A percentile compares a stretch with the other conserved stretches of the same genome.
Evolutionary conservation across 1,284 basidiomycete genomes (phyloP).

Genomic region (Austroboletus sp.): DNA sequence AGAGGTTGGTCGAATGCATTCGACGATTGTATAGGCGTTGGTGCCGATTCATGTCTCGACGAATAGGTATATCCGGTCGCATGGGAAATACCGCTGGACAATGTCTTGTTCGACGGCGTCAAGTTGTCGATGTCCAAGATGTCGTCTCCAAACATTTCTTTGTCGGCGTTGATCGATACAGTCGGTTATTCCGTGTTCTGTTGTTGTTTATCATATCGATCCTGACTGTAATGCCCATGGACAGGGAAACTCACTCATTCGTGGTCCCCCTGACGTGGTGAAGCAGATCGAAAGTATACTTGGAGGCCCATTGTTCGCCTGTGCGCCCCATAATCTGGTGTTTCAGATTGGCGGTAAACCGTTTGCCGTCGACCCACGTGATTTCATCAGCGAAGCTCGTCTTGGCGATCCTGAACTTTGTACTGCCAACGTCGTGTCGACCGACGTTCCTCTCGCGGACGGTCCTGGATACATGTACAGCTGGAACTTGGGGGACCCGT

Average conservation of each 20-base stretch:
- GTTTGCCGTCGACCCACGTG: slow-evolving; percentile 62
- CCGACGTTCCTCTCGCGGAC: slow-evolving; percentile 45
- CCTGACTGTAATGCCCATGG: background rate
- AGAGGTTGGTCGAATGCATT: slow-evolving; percentile 37
- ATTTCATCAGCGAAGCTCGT: slow-evolving; percentile 44
- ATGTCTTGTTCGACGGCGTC: slow-evolving; percentile 34
- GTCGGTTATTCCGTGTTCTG: slow-evolving; percentile 10
- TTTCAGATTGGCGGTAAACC: slow-evolving; percentile 58
- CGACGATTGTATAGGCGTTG: background rate
- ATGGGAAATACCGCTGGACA: slow-evolving; percentile 35
- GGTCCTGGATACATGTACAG: slow-evolving; percentile 43
- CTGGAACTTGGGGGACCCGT: slow-evolving; percentile 52
- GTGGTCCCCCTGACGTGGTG: slow-evolving; percentile 49
- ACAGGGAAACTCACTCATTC: slow-evolving; percentile 51
- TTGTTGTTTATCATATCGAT: background rate
- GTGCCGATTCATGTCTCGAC: slow-evolving; percentile 8
- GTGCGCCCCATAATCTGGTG: slow-evolving; percentile 43
- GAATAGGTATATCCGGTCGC: slow-evolving; percentile 30
- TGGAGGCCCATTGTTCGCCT: slow-evolving; percentile 37
- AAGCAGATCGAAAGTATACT: slow-evolving; percentile 37
- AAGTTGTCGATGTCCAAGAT: slow-evolving; percentile 29
- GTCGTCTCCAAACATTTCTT: slow-evolving; percentile 24
- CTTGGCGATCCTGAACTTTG: slow-evolving; percentile 40
- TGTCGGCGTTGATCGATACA: slow-evolving; percentile 36
- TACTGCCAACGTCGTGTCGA: slow-evolving; percentile 44